Conservation (phyloP, 2,329 filamentous ascomycete genomes). For the Epichloe uncinata region DNA sequence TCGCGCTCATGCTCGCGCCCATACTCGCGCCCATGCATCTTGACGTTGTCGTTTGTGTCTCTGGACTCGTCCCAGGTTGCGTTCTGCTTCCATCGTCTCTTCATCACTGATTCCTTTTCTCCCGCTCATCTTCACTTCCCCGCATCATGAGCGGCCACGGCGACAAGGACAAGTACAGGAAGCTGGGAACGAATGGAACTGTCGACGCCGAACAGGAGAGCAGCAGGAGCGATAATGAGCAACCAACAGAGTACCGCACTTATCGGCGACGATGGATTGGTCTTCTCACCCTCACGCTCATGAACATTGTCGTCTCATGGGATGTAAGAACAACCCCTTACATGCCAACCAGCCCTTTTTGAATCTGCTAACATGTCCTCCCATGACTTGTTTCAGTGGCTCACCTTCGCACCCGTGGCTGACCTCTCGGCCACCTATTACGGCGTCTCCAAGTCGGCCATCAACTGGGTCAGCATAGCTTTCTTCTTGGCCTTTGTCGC, state of each 20-base stretch:
- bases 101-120: too few species aligned
- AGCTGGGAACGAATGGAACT: slow-evolving; percentile 13
- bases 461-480: slow-evolving; percentile 87
- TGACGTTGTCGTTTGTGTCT: too few species aligned
- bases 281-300: slow-evolving; percentile 63
- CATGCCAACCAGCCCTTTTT: not conserved
- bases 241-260: slow-evolving; percentile 24
- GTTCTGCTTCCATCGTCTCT: not conserved
- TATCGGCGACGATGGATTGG: slow-evolving; percentile 90
- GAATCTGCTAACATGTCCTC: not conserved
- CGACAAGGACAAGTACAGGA: slow-evolving; percentile 11
- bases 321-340: slow-evolving; percentile 49
- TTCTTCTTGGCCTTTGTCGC: slow-evolving; percentile 77
- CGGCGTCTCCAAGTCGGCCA: slow-evolving; percentile 53
- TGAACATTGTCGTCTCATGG: slow-evolving; percentile 93
- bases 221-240: slow-evolving; percentile 11
- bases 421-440: slow-evolving; percentile 65
- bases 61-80: too few species aligned
- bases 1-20: too few species aligned
- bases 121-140: not conserved
- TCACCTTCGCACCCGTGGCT: slow-evolving; percentile 80
- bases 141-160: slow-evolving; percentile 1
- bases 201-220: slow-evolving; percentile 10
- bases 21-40: too few species aligned
- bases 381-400: slow-evolving; percentile 43